A percentile compares a stretch with the other conserved stretches of the same genome.
phyloP scores from a whole-genome alignment of 2,329 filamentous ascomycete species.

The Microcyclosporella mali region DNA sequence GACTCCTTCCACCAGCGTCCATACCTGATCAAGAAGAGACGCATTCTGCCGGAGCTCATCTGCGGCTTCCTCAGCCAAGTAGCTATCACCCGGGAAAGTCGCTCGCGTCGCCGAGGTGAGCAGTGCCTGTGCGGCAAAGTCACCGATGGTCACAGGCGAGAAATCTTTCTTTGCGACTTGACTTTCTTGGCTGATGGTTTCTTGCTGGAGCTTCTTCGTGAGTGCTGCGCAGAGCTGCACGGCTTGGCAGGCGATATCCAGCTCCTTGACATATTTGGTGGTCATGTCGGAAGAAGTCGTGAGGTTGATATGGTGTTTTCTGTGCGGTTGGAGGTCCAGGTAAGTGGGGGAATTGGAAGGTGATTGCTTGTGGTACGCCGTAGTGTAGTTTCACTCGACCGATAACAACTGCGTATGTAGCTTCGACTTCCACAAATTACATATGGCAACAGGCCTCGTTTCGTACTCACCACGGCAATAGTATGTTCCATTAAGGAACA shows the following conservation, averaged over 20 bases:
- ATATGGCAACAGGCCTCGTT: no score
- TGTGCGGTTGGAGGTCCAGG: no score
- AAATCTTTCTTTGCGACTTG: slow-evolving; percentile 53
- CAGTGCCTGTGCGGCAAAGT: slow-evolving; percentile 58
- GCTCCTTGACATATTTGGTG: slow-evolving; percentile 15
- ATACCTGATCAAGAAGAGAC: slow-evolving; percentile 48
- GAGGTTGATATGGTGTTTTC: no score
- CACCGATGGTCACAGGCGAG: slow-evolving; percentile 57
- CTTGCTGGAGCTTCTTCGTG: slow-evolving; percentile 46
- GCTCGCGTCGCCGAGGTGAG: slow-evolving; percentile 52
- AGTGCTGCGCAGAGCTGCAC: slow-evolving; percentile 38
- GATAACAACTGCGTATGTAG: no score
- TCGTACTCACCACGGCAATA: no score
- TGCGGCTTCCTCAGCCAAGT: slow-evolving; percentile 57
- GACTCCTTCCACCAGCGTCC: slow-evolving; percentile 45
- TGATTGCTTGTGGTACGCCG: no score
- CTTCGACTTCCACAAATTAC: no score
- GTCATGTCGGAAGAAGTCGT: slow-evolving; percentile 7
- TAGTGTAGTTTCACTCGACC: no score
- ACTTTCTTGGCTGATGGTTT: slow-evolving; percentile 44
- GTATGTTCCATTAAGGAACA: no score
- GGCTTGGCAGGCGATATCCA: slow-evolving; percentile 16
- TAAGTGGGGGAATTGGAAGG: no score
- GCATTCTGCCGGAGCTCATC: slow-evolving; percentile 46
- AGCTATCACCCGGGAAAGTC: slow-evolving; percentile 51